These are phyloP conservation scores for Cryptomeria japonica DNA, from an alignment of 75 land plant genomes.

Conservation along the genomic window DNA sequence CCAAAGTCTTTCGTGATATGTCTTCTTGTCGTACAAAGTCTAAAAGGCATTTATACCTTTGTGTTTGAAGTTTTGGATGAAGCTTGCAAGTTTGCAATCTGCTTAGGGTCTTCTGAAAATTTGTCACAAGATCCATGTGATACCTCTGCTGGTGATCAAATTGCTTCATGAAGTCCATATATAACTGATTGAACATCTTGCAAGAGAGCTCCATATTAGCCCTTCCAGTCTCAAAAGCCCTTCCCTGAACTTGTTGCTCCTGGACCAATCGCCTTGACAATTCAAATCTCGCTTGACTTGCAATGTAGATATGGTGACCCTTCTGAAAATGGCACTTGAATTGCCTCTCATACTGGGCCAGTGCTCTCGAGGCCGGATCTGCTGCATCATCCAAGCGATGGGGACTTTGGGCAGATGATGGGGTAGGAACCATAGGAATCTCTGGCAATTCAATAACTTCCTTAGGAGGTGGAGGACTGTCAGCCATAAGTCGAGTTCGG, in stretches of 20 bases:
- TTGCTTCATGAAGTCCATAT: conserved; percentile 68
- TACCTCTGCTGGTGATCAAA: conserved; percentile 60
- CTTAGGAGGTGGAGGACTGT: conserved; percentile 63
- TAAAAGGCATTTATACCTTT: conserved; percentile 55
- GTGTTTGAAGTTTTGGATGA: conserved; percentile 70
- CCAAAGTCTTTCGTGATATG: conserved; percentile 44
- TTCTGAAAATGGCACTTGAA: conserved; percentile 80
- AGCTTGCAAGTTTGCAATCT: conserved; percentile 61
- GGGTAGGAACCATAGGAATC: conserved; percentile 42
- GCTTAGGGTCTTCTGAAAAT: conserved; percentile 65
- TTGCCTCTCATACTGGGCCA: conserved; percentile 84
- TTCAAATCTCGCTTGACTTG: conserved; percentile 47
- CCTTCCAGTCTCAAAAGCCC: conserved; percentile 80
- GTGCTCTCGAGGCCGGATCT: conserved; percentile 90
- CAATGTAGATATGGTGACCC: conserved; percentile 61
- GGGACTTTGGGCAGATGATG: conserved; percentile 47
- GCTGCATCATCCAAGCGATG: conserved; percentile 72
- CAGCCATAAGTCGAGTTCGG: conserved; percentile 47
- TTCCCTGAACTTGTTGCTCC: conserved; percentile 84
- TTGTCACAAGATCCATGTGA: conserved; percentile 67
- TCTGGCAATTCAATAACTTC: conserved; percentile 50
- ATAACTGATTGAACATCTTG: conserved; percentile 54
- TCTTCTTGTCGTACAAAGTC: conserved; percentile 82
- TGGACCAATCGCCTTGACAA: conserved; percentile 57
- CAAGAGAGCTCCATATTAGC: conserved; percentile 72